Base-by-base conservation (phyloP, 2,329 filamentous ascomycete genomes). In the Neocatenulostroma microsporum region DNA sequence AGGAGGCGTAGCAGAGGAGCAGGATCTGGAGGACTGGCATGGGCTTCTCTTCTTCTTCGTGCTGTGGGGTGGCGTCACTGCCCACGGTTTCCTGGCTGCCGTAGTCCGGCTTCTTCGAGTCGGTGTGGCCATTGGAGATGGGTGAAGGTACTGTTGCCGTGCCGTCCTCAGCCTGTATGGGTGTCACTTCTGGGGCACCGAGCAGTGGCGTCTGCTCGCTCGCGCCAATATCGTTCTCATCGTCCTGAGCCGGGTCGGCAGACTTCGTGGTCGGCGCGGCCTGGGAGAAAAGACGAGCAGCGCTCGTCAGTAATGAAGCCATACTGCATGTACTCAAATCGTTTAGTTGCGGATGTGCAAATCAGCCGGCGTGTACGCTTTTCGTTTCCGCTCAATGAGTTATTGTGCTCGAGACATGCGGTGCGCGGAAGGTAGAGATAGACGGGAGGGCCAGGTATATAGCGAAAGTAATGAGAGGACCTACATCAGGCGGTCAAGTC, bases 1-100 rank as follows among this genome's bases (percentile, higher is more conserved):
- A 55, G 5, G 83, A 76, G 2, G 79, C 78, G 55, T 78, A 83
- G 65, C 84, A 89, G 10, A 91, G 74, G 9, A 83, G 60, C 21
- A 81, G 58, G 35, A 91, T 77, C 56, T 89, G 84, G n/a, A 56
- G 36, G 43, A 63, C 67, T n/a, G 77, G 73, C 11, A 83, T 55
- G 1, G 73, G 69, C 39, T 64, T 70, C 48, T 68, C 45, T 15
- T 48, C 37, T 21, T 33, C 28, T 18, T 30, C 34, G 7, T 40
- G 36, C 28, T 40, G 21, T n/a, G n/a, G n/a, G n/a, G n/a, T n/a
- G 14, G 29, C 17, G 13, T 36, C 30, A 30, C 31, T 42, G 26
- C 44, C 42, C 12, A 34, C 33, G n/a, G 26, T 34, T 19, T 14
- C n/a, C 15, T 8, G 11, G 30, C 14, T 4, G 21, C 27, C 14